Conservation (phyloP, 2,329 filamentous ascomycete genomes). For the Aureobasidium lini region DNA sequence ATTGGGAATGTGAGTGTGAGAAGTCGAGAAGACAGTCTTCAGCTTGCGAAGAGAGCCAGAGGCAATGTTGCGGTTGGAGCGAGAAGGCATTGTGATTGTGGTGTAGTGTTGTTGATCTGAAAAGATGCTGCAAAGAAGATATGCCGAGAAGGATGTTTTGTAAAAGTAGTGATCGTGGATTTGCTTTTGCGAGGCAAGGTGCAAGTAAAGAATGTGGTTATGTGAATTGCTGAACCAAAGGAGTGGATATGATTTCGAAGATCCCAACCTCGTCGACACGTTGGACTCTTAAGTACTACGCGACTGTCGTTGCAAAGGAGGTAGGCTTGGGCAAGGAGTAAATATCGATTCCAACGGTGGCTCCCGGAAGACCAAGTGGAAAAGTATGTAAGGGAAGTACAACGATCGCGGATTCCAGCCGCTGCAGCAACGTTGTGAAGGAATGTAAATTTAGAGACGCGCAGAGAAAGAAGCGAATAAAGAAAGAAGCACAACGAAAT, state of each 20-base stretch:
- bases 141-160: constrained; percentile 1
- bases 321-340: constrained; percentile 14
- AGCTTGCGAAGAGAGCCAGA: constrained; percentile 17
- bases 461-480: not conserved
- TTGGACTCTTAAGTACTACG: constrained; percentile 13
- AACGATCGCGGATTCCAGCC: constrained; percentile 11
- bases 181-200: constrained; percentile 11
- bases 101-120: not conserved
- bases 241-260: constrained; percentile 14
- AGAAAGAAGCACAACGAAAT: not conserved
- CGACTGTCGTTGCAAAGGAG: constrained; percentile 16
- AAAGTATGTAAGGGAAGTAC: constrained; percentile 13
- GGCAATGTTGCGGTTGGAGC: constrained; percentile 14
- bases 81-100: constrained; percentile 7
- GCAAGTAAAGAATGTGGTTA: constrained; percentile 13
- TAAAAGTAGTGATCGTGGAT: constrained; percentile 6
- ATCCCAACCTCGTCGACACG: constrained; percentile 10
- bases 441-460: constrained; percentile 15
- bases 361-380: not conserved
- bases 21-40: constrained; percentile 14
- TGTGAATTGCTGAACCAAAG: constrained; percentile 10
- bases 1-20: constrained; percentile 10
- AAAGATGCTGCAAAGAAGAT: not conserved
- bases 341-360: constrained; percentile 19
- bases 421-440: constrained; percentile 13